Evolutionary conservation across 352 stramenopile species (phyloP), one percentile per base, ranked within the genome.

Genomic region (Pythium myriotylum): DNA sequence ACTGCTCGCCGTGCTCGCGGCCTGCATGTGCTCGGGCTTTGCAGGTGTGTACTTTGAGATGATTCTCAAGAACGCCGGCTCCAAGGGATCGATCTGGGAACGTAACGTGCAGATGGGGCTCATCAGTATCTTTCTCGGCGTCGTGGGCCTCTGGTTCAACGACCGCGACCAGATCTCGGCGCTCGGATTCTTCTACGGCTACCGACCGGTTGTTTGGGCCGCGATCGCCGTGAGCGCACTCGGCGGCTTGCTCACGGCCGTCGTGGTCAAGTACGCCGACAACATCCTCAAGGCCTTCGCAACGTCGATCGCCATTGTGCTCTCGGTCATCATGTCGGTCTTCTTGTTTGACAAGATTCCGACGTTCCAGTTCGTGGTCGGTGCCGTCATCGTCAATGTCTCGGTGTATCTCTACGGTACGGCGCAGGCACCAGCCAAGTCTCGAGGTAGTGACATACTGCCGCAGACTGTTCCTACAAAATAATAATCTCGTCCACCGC

Each of bases 221-320:
- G 83, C 84, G 17, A 91, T 95, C 29, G 53, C 50, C 24, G 65
- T 88, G 41, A 86, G 79, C 33, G 86, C 84, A 10, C 84, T 92
- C 37, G 86, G 86, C 29, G 86, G 86, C 0, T 59, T 95, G 48
- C 76, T 95, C 42, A 93, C 84, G 5, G 86, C 86, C 14, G 81
- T 92, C 5, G 86, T 95, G 20, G 84, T 95, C 58, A 92, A 92
- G 59, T 95, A 93, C 55, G 84, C 86, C 19, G 86, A 95, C 69
- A 95, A 95, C 58, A 90, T 95, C 57, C 65, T 95, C 63, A 95
- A 95, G 70, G 85, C 79, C 16, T 95, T 95, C 43, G 84, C 84
- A 2, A 95, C 86, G 40, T 92, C 86, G 9, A 91, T 95, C 52
- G 84, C 84, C 7, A 81, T 93, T 24, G 75, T 95, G 27, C 67